Base-by-base conservation (phyloP, 441 rosid species). In the Erysimum pusillum region DNA sequence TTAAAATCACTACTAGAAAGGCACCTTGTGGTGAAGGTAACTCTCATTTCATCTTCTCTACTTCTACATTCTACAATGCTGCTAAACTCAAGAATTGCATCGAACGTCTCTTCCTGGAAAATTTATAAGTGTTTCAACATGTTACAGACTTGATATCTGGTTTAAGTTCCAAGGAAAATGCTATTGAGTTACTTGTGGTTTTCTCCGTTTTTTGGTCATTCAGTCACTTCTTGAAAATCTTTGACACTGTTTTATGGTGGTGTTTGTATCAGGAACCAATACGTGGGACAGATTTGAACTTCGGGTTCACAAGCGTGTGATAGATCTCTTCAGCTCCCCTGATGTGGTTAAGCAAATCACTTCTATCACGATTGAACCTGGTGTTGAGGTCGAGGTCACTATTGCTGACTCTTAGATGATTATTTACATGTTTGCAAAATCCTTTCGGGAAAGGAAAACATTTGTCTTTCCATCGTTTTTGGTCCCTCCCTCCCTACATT, bases 1-100 rank as follows among this genome's bases (percentile, higher is more conserved):
- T 86, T 46, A 75, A 76, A 51, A 83, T 87, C 42, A 87, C 87
- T 9, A 84, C 85, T 28, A 76, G 88, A 68, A 84, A 84, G 70
- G 74, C 86, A 3, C 91, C 87, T 15, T 88, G 88, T 75, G 91
- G 89, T 56, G 88, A 87, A 81, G 91, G 89, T 86, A 76, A 57
- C 41, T 22, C 31, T 20, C 67, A 63, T 9, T 9, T 63, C 63
- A 17, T 42, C 13, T 10, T 44, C 32, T 56, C 13, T 25, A 0
- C n/a, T 38, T 35, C 2, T 31, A 64, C 9, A 12, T 4, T 61
- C 15, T 7, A 39, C 18, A 41, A 12, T 67, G 62, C 20, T 67
- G 14, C 44, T 20, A 34, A 11, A 17, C 45, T 48, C 42, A 46
- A 42, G 22, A 2, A 5, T 20, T 48, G 11, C 22, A 15, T 3